These are phyloP conservation scores for Climacium dendroides DNA, from an alignment of 225 moss, liverwort and hornwort genomes.

Conservation along the genomic window DNA sequence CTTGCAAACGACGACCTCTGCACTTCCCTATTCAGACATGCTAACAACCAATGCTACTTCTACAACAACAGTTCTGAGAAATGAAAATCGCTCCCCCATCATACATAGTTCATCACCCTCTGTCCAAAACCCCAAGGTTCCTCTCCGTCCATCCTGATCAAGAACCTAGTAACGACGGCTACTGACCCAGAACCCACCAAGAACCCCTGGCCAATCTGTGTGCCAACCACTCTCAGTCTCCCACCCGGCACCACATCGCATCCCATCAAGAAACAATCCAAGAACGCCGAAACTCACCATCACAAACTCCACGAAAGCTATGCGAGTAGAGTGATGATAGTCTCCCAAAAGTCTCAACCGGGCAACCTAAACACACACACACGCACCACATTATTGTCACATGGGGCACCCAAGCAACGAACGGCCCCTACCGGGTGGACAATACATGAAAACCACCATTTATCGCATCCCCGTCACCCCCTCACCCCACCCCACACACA, in stretches of 20 bases:
- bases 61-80: neutral
- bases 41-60: neutral
- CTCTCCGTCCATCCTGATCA: neutral
- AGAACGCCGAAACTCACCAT: conserved; percentile 47
- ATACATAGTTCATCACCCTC: neutral
- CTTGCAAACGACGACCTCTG: neutral
- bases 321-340: conserved; percentile 96
- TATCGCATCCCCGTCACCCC: neutral
- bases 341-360: conserved; percentile 88
- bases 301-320: conserved; percentile 95
- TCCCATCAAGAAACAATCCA: neutral
- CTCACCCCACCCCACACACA: too few species aligned
- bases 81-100: neutral
- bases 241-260: too few species aligned
- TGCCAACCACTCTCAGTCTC: neutral
- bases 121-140: neutral
- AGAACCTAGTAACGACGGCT: neutral
- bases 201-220: neutral
- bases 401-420: too few species aligned
- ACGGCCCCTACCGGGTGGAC: neutral
- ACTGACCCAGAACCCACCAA: neutral
- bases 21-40: neutral
- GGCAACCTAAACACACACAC: conserved; percentile 46
- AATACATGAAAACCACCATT: neutral
- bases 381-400: neutral